Percentiles rank a stretch among this genome's conserved stretches.
Conservation (phyloP, 129 eudicot species). For the Lactuca saligna region DNA sequence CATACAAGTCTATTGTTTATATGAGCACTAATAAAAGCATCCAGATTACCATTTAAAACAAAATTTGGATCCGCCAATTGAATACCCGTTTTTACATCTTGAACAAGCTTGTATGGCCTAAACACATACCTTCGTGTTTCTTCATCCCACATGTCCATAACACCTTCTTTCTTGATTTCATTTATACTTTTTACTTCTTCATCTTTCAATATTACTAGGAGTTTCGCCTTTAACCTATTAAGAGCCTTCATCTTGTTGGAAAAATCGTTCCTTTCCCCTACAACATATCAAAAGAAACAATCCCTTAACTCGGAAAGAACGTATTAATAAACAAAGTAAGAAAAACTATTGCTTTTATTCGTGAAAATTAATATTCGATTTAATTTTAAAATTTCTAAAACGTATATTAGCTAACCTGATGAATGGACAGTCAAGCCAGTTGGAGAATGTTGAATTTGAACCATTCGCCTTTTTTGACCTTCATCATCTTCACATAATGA, state of each 20-base stretch:
- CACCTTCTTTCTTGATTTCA: constrained; percentile 37
- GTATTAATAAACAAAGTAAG: too few species aligned
- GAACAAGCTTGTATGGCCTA: constrained; percentile 70
- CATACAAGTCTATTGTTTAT: constrained; percentile 51
- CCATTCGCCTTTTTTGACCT: constrained; percentile 36
- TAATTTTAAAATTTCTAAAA: not conserved
- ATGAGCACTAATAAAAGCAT: constrained; percentile 71
- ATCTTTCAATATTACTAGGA: constrained; percentile 50
- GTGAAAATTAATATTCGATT: not conserved
- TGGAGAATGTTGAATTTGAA: constrained; percentile 65
- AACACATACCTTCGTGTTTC: constrained; percentile 70
- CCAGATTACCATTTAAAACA: constrained; percentile 76
- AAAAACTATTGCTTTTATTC: not conserved
- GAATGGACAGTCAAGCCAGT: constrained; percentile 76
- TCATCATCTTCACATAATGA: constrained; percentile 37
- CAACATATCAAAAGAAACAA: not conserved
- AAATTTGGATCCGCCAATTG: constrained; percentile 62
- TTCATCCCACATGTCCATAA: constrained; percentile 46
- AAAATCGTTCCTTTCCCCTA: constrained; percentile 84
- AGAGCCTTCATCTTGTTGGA: constrained; percentile 87
- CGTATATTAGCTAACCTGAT: constrained; percentile 46
- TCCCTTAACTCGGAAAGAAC: too few species aligned
- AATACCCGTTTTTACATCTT: constrained; percentile 80
- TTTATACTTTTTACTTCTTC: constrained; percentile 46
- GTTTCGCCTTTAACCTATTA: constrained; percentile 80